Conservation (phyloP, 2,329 filamentous ascomycete genomes). For the Fonsecaea pedrosoi region DNA sequence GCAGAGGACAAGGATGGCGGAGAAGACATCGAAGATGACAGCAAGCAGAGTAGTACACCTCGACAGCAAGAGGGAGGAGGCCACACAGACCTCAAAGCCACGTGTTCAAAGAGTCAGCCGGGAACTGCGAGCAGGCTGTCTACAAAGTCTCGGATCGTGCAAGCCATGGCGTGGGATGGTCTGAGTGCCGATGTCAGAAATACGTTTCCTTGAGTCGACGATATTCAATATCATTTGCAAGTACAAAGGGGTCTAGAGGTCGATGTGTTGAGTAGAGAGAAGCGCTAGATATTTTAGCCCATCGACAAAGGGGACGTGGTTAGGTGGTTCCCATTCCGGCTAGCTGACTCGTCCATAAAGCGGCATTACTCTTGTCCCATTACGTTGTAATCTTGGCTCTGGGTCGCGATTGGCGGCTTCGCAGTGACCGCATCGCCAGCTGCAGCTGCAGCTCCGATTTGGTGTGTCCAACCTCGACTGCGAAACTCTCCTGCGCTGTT, state of each 20-base stretch:
- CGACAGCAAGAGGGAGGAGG: neutral
- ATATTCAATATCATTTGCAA: neutral
- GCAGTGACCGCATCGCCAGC: conserved; percentile 10
- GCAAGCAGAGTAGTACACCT: neutral
- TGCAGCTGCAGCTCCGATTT: conserved; percentile 14
- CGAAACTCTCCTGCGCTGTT: conserved; percentile 24
- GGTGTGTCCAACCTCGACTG: neutral
- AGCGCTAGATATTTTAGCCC: neutral
- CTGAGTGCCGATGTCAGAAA: conserved; percentile 26
- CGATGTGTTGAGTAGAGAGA: neutral
- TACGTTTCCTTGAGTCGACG: neutral
- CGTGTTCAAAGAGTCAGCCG: neutral
- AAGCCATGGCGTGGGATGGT: conserved; percentile 32
- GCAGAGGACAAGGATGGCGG: conserved; percentile 27
- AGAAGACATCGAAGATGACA: neutral
- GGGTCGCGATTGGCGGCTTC: neutral
- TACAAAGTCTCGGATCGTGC: conserved; percentile 18
- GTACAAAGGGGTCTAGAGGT: too few species aligned
- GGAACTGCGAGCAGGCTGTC: neutral
- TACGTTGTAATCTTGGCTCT: neutral
- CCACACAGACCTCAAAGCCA: neutral
- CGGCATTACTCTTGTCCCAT: neutral
- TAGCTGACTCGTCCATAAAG: neutral
- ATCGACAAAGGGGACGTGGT: neutral
- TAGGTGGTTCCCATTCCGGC: neutral